Evolutionary conservation across 805 yeast species (phyloP), one percentile per base, ranked within the genome.

Genomic region (Sugiyamaella americana): DNA sequence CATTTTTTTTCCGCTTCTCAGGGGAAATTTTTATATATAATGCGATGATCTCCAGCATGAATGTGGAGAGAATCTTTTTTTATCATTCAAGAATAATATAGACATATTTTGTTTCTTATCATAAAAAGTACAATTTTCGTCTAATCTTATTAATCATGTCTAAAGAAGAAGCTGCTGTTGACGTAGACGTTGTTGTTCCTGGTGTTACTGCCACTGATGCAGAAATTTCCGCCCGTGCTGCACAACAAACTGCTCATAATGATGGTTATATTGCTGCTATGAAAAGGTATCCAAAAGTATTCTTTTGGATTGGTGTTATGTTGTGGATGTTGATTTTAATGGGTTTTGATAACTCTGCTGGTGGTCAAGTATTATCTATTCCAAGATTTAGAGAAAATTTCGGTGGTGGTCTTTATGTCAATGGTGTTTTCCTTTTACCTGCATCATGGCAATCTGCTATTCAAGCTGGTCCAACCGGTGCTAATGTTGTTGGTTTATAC

Each of bases 391-490:
- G 50, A 16, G 39, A 41, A 23, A 40, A 49, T 18, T 49, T 47
- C 29, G 37, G 37, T 13, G 32, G 32, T 26, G 51, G 51, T 3
- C 38, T 50, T 26, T n/a, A 22, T 17, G 47, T 19, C 38, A 37
- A 45, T 10, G 50, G 50, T 23, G 11, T 37, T 18, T 49, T 40
- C 17, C 6, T 49, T 4, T 22, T 49, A 16, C 18, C 22, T 16
- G 50, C 52, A 30, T 32, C 42, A n/a, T 49, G 52, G 52, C 52
- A 49, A 37, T 47, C 51, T 11, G 52, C 52, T 16, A 20, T 49
- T 24, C 34, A 44, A 18, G 52, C 50, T 11, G 52, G 46, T 21
- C 52, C 52, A 3, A 42, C 43, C 20, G 52, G 50, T 10, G 30
- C 40, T 18, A 41, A 29, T 24, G 49, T 49, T 13, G 17, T 30